These are phyloP conservation scores for Helminthosporium solani DNA, from an alignment of 2,329 filamentous ascomycete genomes.

Conservation along the genomic window DNA sequence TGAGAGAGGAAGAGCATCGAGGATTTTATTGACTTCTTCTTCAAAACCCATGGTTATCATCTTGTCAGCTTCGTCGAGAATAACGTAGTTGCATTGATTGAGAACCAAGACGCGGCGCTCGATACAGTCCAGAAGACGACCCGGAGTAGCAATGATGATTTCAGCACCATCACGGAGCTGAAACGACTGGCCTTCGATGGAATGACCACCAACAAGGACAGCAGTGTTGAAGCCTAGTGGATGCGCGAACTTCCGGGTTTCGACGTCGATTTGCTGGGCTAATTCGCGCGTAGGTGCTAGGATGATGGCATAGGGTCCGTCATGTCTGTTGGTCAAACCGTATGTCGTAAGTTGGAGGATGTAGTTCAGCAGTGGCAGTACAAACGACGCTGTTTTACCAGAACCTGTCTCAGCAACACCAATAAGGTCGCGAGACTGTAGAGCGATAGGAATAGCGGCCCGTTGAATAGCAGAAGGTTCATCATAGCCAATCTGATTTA, in stretches of 20 bases:
- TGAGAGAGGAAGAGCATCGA: constrained; percentile 84
- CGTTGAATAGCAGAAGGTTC: constrained; percentile 91
- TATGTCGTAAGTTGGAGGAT: constrained; percentile 87
- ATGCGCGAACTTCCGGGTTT: constrained; percentile 87
- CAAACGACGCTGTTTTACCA: constrained; percentile 94
- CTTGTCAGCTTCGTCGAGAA: constrained; percentile 98
- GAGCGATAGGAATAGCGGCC: constrained; percentile 90
- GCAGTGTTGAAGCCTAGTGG: constrained; percentile 93
- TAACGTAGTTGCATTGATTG: constrained; percentile 95
- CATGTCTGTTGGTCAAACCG: constrained; percentile 82
- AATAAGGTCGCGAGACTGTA: constrained; percentile 93
- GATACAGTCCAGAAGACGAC: constrained; percentile 95
- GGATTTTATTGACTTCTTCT: constrained; percentile 94
- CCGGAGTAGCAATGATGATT: constrained; percentile 97
- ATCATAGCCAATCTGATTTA: constrained; percentile 82
- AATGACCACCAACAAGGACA: constrained; percentile 96
- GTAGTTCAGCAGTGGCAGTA: constrained; percentile 89
- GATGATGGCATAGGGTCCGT: constrained; percentile 96
- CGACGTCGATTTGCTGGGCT: constrained; percentile 94
- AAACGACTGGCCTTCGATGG: constrained; percentile 89
- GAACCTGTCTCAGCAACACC: constrained; percentile 98
- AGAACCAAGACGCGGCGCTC: constrained; percentile 89
- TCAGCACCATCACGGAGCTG: constrained; percentile 89
- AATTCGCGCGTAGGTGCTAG: constrained; percentile 94
- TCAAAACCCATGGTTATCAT: constrained; percentile 99